Evolutionary conservation across 768 basidiomycete genomes (phyloP).

Genomic region (Sporobolomyces pararoseus): DNA sequence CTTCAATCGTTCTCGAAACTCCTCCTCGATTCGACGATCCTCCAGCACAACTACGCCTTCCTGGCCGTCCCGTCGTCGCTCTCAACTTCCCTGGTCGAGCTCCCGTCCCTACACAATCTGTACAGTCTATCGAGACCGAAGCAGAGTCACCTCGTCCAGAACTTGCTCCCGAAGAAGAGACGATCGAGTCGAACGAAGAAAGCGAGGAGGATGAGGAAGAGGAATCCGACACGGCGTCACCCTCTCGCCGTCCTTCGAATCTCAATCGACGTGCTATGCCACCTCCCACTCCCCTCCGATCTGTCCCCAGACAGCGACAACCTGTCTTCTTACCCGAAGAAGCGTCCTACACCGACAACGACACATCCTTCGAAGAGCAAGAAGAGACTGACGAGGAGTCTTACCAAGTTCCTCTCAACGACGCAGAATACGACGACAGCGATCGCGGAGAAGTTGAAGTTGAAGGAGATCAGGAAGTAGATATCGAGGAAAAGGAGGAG

Average conservation of each 20-base stretch:
- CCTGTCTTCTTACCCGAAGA: constrained; percentile 18
- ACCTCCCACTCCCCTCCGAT: neutral
- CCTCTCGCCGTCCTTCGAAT: neutral
- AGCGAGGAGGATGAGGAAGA: constrained; percentile 1
- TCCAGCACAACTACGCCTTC: constrained; percentile 7
- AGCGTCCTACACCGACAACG: neutral
- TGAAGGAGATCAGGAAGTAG: neutral
- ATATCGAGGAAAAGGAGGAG: neutral
- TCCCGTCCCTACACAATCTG: neutral
- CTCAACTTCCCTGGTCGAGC: constrained; percentile 12
- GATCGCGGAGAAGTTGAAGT: constrained; percentile 5
- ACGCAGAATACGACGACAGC: constrained; percentile 23
- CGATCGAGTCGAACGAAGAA: neutral
- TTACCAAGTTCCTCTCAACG: constrained; percentile 34
- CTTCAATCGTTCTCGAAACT: constrained; percentile 37
- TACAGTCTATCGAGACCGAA: neutral
- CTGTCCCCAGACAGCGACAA: neutral
- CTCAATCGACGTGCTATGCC: neutral
- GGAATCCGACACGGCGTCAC: neutral
- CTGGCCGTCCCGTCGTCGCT: neutral
- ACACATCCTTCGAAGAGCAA: constrained; percentile 10
- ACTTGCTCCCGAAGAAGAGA: neutral
- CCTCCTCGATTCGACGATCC: constrained; percentile 30
- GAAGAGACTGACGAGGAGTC: constrained; percentile 4
- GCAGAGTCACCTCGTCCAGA: neutral